Percentiles rank a stretch among this genome's conserved stretches.
These are phyloP conservation scores for Populus pruinosa DNA, from an alignment of 345 rosid genomes.

Conservation along the genomic window DNA sequence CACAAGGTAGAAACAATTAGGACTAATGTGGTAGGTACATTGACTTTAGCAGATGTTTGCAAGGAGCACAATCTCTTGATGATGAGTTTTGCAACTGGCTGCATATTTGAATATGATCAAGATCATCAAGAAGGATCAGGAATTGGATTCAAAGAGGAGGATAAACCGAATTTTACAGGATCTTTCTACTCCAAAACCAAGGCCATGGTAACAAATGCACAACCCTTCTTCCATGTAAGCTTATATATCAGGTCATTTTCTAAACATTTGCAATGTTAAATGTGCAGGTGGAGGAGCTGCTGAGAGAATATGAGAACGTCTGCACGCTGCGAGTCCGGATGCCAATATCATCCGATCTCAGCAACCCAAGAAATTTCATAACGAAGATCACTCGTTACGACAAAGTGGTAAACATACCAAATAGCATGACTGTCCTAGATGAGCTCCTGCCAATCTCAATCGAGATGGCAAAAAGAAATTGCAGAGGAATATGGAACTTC, in stretches of 20 bases:
- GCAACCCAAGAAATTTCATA: constrained; percentile 52
- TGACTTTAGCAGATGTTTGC: constrained; percentile 55
- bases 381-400: constrained; percentile 44
- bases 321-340: constrained; percentile 57
- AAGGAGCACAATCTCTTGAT: constrained; percentile 38
- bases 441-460: constrained; percentile 57
- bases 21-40: constrained; percentile 47
- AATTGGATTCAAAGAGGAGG: constrained; percentile 54
- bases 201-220: constrained; percentile 43
- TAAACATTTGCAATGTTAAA: background rate
- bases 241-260: background rate
- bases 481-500: constrained; percentile 58
- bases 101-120: constrained; percentile 51
- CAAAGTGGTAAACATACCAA: constrained; percentile 59
- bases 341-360: constrained; percentile 59
- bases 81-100: constrained; percentile 60
- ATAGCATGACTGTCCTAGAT: constrained; percentile 61
- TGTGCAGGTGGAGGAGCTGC: constrained; percentile 53
- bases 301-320: constrained; percentile 47
- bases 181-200: constrained; percentile 63
- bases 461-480: constrained; percentile 58
- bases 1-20: constrained; percentile 49
- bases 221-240: background rate
- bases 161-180: constrained; percentile 44
- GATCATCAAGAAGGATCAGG: constrained; percentile 52